Conservation (phyloP, 306 rosid genomes). For the Lathyrus tuberosus region DNA sequence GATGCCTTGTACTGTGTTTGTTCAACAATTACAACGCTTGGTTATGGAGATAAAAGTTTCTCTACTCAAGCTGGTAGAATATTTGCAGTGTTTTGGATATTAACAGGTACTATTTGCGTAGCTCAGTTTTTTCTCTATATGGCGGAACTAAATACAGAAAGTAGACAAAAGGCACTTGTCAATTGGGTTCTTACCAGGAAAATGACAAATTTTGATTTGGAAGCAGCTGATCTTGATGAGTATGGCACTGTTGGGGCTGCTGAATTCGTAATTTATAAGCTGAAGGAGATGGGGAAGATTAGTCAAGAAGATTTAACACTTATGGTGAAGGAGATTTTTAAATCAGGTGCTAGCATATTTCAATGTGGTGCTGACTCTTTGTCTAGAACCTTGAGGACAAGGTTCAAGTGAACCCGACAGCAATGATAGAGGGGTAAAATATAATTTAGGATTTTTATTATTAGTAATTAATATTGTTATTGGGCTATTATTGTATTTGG, state of each 20-base stretch:
- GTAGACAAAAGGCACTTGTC: constrained; percentile 58
- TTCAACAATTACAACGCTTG: constrained; percentile 54
- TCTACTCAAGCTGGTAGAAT: constrained; percentile 70
- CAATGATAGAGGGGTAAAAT: too few relatives aligned
- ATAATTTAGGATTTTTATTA: too few relatives aligned
- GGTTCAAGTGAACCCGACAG: too few relatives aligned
- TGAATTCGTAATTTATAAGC: constrained; percentile 77
- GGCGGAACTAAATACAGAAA: constrained; percentile 75
- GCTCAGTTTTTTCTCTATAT: constrained; percentile 80
- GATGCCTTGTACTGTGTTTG: constrained; percentile 59
- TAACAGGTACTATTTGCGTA: constrained; percentile 65
- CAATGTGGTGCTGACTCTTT: too few relatives aligned
- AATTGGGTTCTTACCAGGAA: constrained; percentile 65
- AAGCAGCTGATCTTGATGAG: constrained; percentile 81
- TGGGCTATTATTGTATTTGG: too few relatives aligned
- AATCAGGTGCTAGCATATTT: too few relatives aligned
- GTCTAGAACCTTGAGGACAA: too few relatives aligned
- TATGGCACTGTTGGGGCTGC: constrained; percentile 76
- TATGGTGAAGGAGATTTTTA: constrained; percentile 70
- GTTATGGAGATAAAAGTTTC: constrained; percentile 84
- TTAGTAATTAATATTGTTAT: too few relatives aligned
- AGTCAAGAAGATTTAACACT: constrained; percentile 72
- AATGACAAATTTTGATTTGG: constrained; percentile 64
- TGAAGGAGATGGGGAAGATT: constrained; percentile 91
- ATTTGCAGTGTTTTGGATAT: constrained; percentile 83